phyloP scores from a whole-genome alignment of 345 rosid genomes.

The Eucalyptus globulus region DNA sequence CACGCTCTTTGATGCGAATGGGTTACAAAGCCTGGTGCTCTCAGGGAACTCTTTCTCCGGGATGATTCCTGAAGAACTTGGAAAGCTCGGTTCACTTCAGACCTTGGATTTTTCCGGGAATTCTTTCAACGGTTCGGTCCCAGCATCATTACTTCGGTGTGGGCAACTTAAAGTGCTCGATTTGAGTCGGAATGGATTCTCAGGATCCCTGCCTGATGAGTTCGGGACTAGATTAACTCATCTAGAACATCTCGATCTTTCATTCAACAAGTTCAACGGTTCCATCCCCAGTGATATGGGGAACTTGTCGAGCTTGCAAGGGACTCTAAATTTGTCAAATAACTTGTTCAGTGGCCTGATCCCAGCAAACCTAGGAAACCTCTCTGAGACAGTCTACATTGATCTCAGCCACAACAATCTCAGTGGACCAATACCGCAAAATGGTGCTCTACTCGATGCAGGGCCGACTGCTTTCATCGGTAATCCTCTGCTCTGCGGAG shows the following conservation, averaged over 20 bases:
- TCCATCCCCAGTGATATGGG: constrained; percentile 49
- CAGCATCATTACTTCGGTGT: constrained; percentile 37
- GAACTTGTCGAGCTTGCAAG: constrained; percentile 40
- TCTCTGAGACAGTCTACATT: constrained; percentile 53
- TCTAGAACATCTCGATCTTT: constrained; percentile 48
- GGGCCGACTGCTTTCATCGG: constrained; percentile 83
- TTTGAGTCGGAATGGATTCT: constrained; percentile 51
- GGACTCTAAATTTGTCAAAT: constrained; percentile 69
- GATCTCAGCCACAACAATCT: constrained; percentile 80
- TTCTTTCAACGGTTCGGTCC: constrained; percentile 37
- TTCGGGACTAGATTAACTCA: constrained; percentile 15
- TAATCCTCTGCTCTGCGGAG: constrained; percentile 68
- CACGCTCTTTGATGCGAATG: constrained; percentile 27
- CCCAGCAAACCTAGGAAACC: constrained; percentile 59
- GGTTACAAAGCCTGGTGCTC: constrained; percentile 62
- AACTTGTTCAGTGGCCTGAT: constrained; percentile 52
- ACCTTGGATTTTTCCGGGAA: constrained; percentile 51
- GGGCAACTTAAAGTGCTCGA: constrained; percentile 33
- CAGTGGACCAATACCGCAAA: constrained; percentile 55
- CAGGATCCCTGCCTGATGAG: constrained; percentile 42
- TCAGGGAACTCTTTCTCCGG: constrained; percentile 74
- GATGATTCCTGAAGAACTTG: constrained; percentile 45
- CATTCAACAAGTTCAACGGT: constrained; percentile 47
- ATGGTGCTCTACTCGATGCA: constrained; percentile 25
- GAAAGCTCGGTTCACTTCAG: constrained; percentile 36